Evolutionary conservation across 2,329 filamentous ascomycete genomes (phyloP), one percentile per base, ranked within the genome.

Genomic region (Paracoccidioides lutzii): DNA sequence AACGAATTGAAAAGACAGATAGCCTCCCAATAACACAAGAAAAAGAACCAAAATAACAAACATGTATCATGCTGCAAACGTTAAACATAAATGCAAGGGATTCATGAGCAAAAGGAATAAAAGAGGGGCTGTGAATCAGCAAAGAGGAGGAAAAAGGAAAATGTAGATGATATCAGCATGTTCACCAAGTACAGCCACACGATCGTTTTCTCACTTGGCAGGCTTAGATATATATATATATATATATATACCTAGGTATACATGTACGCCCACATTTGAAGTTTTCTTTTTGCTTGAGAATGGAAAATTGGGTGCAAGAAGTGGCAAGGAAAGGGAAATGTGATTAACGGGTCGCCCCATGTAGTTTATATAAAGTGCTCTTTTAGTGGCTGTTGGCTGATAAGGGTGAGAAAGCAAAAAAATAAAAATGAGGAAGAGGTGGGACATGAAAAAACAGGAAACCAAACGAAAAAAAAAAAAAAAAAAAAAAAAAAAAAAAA

Each of bases 311-410:
- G 37, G 57, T 28, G 40, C 22, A 53, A 55, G 22, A 49, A 48
- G 44, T n/a, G n/a, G n/a, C n/a, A n/a, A n/a, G n/a, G n/a, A 55
- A 48, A 53, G 59, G 58, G 59, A 58, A 61, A 54, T 54, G 57
- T 58, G 51, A 67, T 67, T 69, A 69, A 58, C 60, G 65, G 67
- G 66, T 68, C 60, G 67, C 46, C 46, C 46, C 46, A 22, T n/a
- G 46, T 37, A 38, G n/a, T 50, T 40, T 50, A 50, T 50, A 50
- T 37, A 50, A 63, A 59, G 12, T 28, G 42, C 42, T 58, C 42
- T 60, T 58, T 51, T 60, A 43, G 59, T 53, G 30, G 52, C 32
- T 45, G n/a, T n/a, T 54, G 33, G 55, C 57, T 59, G 41, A n/a
- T n/a, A n/a, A n/a, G n/a, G n/a, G n/a, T 15, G 9, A 8, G 30